Conservation (phyloP, 2,329 filamentous ascomycete genomes). For the Aspergillus awamori region DNA sequence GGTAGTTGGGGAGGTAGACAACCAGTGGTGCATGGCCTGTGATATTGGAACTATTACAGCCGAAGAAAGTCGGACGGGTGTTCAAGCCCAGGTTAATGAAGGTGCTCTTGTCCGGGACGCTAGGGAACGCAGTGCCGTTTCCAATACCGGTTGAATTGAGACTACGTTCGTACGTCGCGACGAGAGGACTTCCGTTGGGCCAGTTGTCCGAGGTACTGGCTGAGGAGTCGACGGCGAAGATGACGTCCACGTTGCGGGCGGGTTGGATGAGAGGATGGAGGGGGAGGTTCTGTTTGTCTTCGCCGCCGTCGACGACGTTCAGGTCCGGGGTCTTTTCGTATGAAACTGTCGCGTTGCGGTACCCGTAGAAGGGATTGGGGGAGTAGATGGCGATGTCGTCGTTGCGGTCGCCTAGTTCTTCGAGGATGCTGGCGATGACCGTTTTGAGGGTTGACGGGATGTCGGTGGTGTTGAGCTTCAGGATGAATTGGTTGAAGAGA, state of each 20-base stretch:
- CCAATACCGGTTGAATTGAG: conserved; percentile 56
- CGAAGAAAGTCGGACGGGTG: conserved; percentile 76
- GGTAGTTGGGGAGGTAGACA: conserved; percentile 86
- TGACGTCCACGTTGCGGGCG: conserved; percentile 71
- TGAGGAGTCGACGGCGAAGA: conserved; percentile 78
- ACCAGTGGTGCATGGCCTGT: conserved; percentile 59
- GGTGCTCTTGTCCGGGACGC: conserved; percentile 72
- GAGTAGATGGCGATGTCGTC: conserved; percentile 74
- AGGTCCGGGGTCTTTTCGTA: conserved; percentile 60
- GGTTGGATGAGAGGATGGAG: conserved; percentile 77
- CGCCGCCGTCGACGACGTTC: conserved; percentile 76
- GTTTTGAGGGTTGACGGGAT: conserved; percentile 55
- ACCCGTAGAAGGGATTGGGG: conserved; percentile 76
- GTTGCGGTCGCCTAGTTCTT: conserved; percentile 58
- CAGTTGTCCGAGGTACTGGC: conserved; percentile 70
- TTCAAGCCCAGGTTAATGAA: conserved; percentile 79
- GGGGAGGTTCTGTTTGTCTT: conserved; percentile 78
- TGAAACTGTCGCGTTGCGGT: conserved; percentile 61
- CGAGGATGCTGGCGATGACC: conserved; percentile 57
- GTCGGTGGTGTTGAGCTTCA: conserved; percentile 62
- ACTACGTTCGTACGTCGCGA: conserved; percentile 73
- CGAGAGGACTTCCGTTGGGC: conserved; percentile 76
- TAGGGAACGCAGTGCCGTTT: conserved; percentile 72
- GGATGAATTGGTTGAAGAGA: conserved; percentile 78
- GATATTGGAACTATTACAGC: conserved; percentile 69